These are phyloP conservation scores for Astrothelium macrocarpum DNA, from an alignment of 495 filamentous ascomycete species.

Conservation along the genomic window DNA sequence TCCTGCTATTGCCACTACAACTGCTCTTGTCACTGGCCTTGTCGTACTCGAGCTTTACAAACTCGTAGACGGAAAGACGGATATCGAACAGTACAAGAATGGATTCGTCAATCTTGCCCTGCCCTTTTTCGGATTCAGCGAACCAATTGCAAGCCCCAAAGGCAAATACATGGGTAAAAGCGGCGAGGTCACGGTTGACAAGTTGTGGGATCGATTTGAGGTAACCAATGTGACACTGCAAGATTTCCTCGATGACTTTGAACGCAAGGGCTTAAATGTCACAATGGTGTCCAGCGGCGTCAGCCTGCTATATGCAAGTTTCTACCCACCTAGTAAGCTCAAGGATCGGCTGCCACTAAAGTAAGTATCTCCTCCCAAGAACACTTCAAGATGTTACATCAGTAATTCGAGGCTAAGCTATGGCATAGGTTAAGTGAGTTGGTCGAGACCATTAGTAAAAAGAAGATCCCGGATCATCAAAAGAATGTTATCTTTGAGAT, in stretches of 20 bases:
- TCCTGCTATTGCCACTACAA: conserved; percentile 95
- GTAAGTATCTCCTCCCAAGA: conserved; percentile 41
- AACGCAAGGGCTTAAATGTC: conserved; percentile 67
- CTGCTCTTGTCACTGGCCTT: conserved; percentile 87
- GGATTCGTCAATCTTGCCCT: conserved; percentile 95
- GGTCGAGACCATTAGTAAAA: conserved; percentile 82
- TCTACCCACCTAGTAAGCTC: conserved; percentile 79
- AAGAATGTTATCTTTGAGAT: conserved; percentile 95
- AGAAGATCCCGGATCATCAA: conserved; percentile 80
- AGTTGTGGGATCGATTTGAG: conserved; percentile 97
- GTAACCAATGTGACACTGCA: conserved; percentile 72
- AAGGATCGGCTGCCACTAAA: conserved; percentile 66
- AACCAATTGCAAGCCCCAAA: conserved; percentile 88
- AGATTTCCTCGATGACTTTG: conserved; percentile 75
- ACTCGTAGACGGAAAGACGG: conserved; percentile 85
- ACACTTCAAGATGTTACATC: background rate
- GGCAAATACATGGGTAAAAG: conserved; percentile 69
- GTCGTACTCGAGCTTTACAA: conserved; percentile 93
- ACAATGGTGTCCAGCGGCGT: conserved; percentile 95
- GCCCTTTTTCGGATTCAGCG: conserved; percentile 96
- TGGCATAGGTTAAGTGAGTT: conserved; percentile 65
- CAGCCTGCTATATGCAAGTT: conserved; percentile 89
- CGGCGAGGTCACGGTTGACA: conserved; percentile 79
- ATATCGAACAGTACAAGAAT: conserved; percentile 98
- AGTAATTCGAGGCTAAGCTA: conserved; percentile 8